A percentile compares a stretch with the other conserved stretches of the same genome.
Conservation (phyloP, 2,329 filamentous ascomycete species). For the Ophiocordyceps unilateralis region DNA sequence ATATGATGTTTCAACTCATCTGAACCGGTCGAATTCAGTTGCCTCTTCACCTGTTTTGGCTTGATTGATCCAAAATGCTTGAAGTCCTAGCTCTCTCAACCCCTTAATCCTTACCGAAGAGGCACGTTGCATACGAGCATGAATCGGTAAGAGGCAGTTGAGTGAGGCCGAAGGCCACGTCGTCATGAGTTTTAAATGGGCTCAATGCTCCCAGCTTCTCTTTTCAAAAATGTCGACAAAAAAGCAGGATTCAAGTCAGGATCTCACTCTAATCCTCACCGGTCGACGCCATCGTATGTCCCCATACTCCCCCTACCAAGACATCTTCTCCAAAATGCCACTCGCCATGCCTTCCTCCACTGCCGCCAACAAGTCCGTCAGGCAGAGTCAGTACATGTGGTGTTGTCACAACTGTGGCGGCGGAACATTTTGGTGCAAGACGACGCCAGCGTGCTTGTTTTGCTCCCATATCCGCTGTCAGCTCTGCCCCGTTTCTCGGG, state of each 20-base stretch:
- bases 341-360: background rate
- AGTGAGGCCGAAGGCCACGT: background rate
- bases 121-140: background rate
- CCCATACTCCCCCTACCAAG: background rate
- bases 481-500: background rate
- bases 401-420: conserved; percentile 3
- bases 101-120: background rate
- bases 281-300: background rate
- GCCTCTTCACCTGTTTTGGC: background rate
- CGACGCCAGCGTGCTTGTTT: conserved; percentile 3
- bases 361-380: background rate
- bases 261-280: too few relatives aligned
- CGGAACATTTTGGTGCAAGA: conserved; percentile 1
- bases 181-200: background rate
- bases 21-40: background rate
- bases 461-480: conserved; percentile 1
- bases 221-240: background rate
- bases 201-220: background rate
- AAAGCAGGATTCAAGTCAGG: background rate
- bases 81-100: background rate
- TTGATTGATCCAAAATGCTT: background rate
- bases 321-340: background rate
- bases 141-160: background rate
- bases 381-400: conserved; percentile 2
- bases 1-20: background rate